A percentile compares a stretch with the other conserved stretches of the same genome.
These are phyloP conservation scores for Periconia sp. DNA, from an alignment of 2,329 filamentous ascomycete genomes.

Conservation along the genomic window DNA sequence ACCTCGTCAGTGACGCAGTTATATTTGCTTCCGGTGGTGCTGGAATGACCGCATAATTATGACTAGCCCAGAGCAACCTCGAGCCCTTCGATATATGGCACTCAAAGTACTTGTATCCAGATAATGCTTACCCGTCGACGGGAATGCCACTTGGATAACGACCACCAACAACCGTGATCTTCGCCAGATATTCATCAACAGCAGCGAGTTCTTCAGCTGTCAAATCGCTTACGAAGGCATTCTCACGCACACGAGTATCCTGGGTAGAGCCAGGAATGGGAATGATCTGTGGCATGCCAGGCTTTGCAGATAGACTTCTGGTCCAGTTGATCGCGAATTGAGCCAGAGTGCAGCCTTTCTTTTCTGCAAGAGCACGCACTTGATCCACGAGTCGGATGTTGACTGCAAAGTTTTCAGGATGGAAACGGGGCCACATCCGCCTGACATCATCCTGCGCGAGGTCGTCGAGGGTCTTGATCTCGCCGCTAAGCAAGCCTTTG, in stretches of 20 bases:
- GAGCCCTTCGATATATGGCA: too few species aligned
- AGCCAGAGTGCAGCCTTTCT: constrained; percentile 61
- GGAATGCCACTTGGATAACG: constrained; percentile 7
- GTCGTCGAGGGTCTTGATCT: constrained; percentile 56
- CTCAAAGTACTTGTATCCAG: too few species aligned
- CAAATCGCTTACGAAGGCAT: constrained; percentile 59
- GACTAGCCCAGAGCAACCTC: too few species aligned
- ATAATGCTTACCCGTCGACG: constrained; percentile 1
- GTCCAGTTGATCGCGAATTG: constrained; percentile 71
- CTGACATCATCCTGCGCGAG: constrained; percentile 58
- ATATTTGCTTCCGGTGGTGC: too few species aligned
- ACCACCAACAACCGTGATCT: constrained; percentile 49
- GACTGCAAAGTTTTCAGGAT: constrained; percentile 63
- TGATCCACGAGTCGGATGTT: constrained; percentile 66
- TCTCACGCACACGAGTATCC: constrained; percentile 61
- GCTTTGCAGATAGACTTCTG: constrained; percentile 50
- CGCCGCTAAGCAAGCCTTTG: constrained; percentile 53
- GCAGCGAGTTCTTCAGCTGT: constrained; percentile 52
- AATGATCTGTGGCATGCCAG: constrained; percentile 62
- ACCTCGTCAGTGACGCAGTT: too few species aligned
- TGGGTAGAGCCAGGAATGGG: constrained; percentile 68
- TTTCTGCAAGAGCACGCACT: constrained; percentile 62
- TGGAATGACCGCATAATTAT: too few species aligned
- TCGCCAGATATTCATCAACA: constrained; percentile 55
- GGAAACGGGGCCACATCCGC: constrained; percentile 61